Base-by-base conservation (phyloP, 257 asterid species). In the Nicotiana tabacum region DNA sequence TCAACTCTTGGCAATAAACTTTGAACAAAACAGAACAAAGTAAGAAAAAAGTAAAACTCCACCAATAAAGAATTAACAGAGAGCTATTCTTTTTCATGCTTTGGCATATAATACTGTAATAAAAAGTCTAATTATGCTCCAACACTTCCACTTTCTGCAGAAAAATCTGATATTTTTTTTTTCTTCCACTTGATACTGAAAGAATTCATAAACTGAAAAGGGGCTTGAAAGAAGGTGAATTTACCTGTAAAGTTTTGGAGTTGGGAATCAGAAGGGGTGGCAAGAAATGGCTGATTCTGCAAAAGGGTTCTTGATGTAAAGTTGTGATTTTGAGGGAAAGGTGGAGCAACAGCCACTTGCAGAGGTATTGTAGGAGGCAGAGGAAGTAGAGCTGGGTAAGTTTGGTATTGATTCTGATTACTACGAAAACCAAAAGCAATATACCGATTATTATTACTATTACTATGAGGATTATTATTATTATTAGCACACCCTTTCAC, bases 341-440 rank as follows among this genome's bases (percentile, higher is more conserved):
- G 88, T 3, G 91, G 88, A 64, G 88, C 17, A 5, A 88, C 61
- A 90, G 88, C 2, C 48, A 43, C 48, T 43, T 88, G 93, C 62
- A 92, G 87, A 76, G 98, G 96, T 18, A 89, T 48, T 67, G 83
- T 69, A 17, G 92, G 90, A 84, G 79, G 79, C 18, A 95, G 87
- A 85, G 99, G 99, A 61, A 95, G 97, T 51, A 92, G 89, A 86
- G 97, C 87, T 58, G 97, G 97, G 70, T 83, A 87, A 46, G 76
- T 81, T 57, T 91, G 95, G 90, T 86, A 87, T 74, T 84, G 94
- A 77, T 91, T 91, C 46, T 88, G 90, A 69, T 15, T 72, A 72
- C 48, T 48, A 88, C 77, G 87, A 66, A 79, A 84, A 7, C 95
- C 95, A 70, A 86, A 91, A 74, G 79, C 61, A 74, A 74, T 74